These are phyloP conservation scores for Fusarium sp. DNA, from an alignment of 2,329 filamentous ascomycete genomes.

Conservation along the genomic window DNA sequence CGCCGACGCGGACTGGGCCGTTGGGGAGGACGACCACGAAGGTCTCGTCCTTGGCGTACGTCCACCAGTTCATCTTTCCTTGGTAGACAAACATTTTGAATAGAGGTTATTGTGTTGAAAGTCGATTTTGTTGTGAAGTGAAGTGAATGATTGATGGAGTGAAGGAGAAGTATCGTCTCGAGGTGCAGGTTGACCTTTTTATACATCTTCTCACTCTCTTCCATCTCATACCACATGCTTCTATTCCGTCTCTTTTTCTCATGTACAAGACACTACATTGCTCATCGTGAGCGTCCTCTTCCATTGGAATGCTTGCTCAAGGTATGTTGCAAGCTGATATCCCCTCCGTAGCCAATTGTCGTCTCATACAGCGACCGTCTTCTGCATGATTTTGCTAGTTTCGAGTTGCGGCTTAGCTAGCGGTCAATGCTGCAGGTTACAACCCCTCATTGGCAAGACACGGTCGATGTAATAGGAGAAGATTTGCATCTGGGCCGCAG, in stretches of 20 bases:
- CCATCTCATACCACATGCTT: background rate
- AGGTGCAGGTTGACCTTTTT: background rate
- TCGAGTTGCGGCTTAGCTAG: background rate
- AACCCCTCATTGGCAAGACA: background rate
- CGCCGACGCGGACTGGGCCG: constrained; percentile 31
- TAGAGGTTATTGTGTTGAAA: background rate
- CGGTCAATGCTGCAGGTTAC: background rate
- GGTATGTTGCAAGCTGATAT: background rate
- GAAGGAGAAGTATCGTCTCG: background rate
- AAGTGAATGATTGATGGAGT: background rate
- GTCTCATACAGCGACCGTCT: background rate
- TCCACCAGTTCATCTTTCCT: constrained; percentile 35
- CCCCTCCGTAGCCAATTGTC: background rate
- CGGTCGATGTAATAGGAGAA: background rate
- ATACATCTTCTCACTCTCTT: background rate
- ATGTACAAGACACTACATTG: background rate
- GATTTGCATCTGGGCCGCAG: background rate
- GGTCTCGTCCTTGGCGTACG: constrained; percentile 29
- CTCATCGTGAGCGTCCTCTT: background rate
- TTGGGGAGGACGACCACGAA: constrained; percentile 31
- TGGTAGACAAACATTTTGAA: constrained; percentile 32
- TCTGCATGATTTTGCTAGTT: constrained; percentile 9
- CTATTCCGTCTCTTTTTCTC: background rate
- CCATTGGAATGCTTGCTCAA: background rate
- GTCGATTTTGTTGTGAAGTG: background rate